Evolutionary conservation across 768 basidiomycete genomes (phyloP).

Genomic region (Xerocomus potaroensis): DNA sequence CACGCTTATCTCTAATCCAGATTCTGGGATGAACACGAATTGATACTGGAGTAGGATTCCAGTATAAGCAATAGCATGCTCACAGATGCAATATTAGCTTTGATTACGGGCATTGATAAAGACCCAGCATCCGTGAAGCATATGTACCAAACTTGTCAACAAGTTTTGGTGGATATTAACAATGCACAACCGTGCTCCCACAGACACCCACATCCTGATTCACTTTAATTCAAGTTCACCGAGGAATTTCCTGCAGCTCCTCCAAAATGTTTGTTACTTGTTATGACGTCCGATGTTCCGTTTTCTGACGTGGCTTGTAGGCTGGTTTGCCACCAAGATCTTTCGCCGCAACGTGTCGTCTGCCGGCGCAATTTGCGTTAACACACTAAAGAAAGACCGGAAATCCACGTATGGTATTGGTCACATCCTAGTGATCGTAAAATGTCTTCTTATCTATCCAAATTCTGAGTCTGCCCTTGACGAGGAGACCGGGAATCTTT

Average conservation of each 20-base stretch:
- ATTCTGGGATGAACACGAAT: conserved; percentile 63
- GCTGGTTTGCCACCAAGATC: conserved; percentile 90
- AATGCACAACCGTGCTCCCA: conserved; percentile 56
- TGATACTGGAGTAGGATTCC: conserved; percentile 93
- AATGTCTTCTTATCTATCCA: conserved; percentile 93
- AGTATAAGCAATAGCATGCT: conserved; percentile 98
- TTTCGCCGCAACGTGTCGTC: conserved; percentile 96
- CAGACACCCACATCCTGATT: conserved; percentile 65
- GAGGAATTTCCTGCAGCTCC: conserved; percentile 92
- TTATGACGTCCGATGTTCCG: not conserved
- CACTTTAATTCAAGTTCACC: conserved; percentile 86
- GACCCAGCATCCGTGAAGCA: conserved; percentile 96
- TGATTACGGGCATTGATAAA: conserved; percentile 90
- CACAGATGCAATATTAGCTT: conserved; percentile 88
- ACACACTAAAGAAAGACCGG: conserved; percentile 98
- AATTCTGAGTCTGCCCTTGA: conserved; percentile 96
- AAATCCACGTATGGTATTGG: conserved; percentile 85
- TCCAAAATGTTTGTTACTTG: conserved; percentile 70
- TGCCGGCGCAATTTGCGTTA: conserved; percentile 91
- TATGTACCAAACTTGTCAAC: conserved; percentile 50
- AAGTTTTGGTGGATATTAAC: too few species aligned
- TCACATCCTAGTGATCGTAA: conserved; percentile 89
- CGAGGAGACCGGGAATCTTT: conserved; percentile 90
- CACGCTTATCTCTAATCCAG: not conserved
- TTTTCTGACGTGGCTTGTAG: conserved; percentile 36